phyloP scores from a whole-genome alignment of 1,284 basidiomycete species.

The Spongispora temasekensis region DNA sequence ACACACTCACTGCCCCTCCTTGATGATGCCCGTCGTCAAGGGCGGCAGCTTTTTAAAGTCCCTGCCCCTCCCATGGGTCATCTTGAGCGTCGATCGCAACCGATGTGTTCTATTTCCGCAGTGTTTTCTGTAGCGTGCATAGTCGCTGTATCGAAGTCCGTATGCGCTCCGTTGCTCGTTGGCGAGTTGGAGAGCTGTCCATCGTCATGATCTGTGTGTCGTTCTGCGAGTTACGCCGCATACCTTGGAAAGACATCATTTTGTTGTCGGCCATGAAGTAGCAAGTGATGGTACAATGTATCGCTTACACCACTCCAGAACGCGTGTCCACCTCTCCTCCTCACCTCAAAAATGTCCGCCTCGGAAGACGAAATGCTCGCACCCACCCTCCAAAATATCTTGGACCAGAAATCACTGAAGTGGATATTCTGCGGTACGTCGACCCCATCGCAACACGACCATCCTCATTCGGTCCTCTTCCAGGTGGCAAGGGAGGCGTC shows the following conservation, averaged over 20 bases:
- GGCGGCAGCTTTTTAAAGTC: constrained; percentile 83
- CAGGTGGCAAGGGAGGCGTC: constrained; percentile 94
- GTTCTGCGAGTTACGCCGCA: constrained; percentile 9
- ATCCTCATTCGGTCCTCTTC: constrained; percentile 13
- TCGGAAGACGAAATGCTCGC: constrained; percentile 50
- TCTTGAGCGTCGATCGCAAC: constrained; percentile 78
- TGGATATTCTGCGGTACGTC: constrained; percentile 94
- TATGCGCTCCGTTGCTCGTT: constrained; percentile 92
- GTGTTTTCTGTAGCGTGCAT: constrained; percentile 78
- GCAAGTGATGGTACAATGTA: constrained; percentile 25
- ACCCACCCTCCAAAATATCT: constrained; percentile 85
- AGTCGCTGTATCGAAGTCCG: constrained; percentile 89
- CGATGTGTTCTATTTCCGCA: constrained; percentile 91
- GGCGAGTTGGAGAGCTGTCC: constrained; percentile 73
- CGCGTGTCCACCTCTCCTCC: constrained; percentile 20
- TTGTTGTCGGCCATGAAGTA: constrained; percentile 29
- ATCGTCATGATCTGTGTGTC: constrained; percentile 3
- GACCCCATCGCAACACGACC: constrained; percentile 2
- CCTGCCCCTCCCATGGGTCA: constrained; percentile 87
- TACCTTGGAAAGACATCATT: constrained; percentile 40
- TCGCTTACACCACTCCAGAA: constrained; percentile 19
- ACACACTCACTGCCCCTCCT: constrained; percentile 76
- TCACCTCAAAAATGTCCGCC: constrained; percentile 45
- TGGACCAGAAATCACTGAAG: constrained; percentile 87
- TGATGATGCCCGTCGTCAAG: constrained; percentile 63